Evolutionary conservation across 2,329 filamentous ascomycete genomes (phyloP).

Genomic region (Neonectria hederae): DNA sequence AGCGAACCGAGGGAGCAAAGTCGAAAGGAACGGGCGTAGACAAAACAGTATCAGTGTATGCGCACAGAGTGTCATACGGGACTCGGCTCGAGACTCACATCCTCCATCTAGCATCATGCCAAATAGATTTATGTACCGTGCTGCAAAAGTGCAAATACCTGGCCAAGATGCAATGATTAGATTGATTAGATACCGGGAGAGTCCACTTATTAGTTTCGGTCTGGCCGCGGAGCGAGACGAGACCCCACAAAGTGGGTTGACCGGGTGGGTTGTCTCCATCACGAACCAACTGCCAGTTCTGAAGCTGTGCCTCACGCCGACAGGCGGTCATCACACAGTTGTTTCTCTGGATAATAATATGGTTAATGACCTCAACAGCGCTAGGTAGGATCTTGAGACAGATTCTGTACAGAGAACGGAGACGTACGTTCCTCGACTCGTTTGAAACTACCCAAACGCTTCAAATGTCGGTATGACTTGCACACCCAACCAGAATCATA

Average conservation of each 20-base stretch:
- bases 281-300: constrained; percentile 8
- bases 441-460: neutral
- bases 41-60: no score
- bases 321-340: neutral
- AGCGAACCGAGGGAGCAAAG: neutral
- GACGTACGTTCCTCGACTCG: neutral
- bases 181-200: constrained; percentile 1
- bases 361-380: neutral
- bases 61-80: neutral
- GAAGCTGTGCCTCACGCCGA: neutral
- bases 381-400: neutral
- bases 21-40: neutral
- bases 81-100: neutral
- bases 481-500: neutral
- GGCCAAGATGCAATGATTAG: neutral
- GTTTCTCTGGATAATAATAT: no score
- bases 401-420: neutral
- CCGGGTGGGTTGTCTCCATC: neutral
- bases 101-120: neutral
- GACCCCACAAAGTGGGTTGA: neutral
- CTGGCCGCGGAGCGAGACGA: neutral
- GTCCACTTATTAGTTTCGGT: neutral
- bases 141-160: neutral
- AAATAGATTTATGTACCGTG: neutral
- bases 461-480: neutral